Evolutionary conservation across 1,284 basidiomycete genomes (phyloP), one percentile per base, ranked within the genome.

Genomic region (Apiotrichum mycotoxinovorans): DNA sequence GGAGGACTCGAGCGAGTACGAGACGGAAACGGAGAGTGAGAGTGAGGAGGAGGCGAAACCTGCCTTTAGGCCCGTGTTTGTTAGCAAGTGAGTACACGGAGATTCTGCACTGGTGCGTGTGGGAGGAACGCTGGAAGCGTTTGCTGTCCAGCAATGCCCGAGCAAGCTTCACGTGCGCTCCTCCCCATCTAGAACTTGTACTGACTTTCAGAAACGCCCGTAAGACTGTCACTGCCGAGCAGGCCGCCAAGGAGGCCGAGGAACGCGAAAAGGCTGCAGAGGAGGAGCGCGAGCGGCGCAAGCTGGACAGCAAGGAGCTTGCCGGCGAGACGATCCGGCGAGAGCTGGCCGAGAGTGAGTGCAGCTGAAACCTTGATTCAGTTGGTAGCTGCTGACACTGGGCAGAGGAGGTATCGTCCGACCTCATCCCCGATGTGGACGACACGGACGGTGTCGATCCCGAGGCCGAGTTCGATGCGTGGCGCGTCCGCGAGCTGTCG

Each of bases 361-460:
- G 12, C 20, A 14, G 18, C n/a, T 10, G 4, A 2, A 1, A 10
- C 14, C 18, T 9, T 30, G 7, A 30, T 30, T 30, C 30, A 5
- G 12, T 7, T 30, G 5, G 30, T 14, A 14, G 10, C 5, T 25
- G 22, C 59, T 57, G 33, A 60, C 47, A 2, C 0, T 3, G 8
- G 7, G 12, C 70, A 95, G 91, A 90, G 82, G 88, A 94, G 76
- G 88, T 89, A 63, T 86, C 89, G 55, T 87, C 88, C 20, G 58
- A 60, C 18, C 74, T 87, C 17, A 80, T 88, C 30, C 87, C 88
- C 1, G 93, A 97, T 59, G 83, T 98, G 0, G 94, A 98, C 78
- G 96, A 98, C 74, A 89, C 91, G 1, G 96, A 99, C 70, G 94
- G 89, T 1, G 72, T 94, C 4, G 94, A 98, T 69, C 90, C 93